Evolutionary conservation across 306 rosid species (phyloP), one percentile per base, ranked within the genome.

Genomic region (Hippophae rhamnoides): DNA sequence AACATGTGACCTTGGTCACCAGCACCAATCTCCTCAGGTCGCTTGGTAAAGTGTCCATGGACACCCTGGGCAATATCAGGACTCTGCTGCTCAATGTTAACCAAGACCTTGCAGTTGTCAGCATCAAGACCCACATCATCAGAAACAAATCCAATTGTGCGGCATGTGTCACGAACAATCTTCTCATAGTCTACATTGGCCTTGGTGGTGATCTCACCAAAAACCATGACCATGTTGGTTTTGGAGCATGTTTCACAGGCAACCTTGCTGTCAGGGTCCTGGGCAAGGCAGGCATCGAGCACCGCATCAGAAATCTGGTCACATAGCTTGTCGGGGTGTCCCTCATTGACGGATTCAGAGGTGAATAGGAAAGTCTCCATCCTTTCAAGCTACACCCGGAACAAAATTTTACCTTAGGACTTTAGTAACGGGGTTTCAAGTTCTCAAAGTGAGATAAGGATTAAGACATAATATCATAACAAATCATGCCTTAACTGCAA

Each of bases 1-100:
- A 93, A 93, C 99, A 93, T 93, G 76, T 88, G 99, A 63, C 99
- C 99, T 71, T 93, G 99, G 74, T 93, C 99, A 74, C 99, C 99
- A 51, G 99, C 99, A 65, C 99, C 99, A 51, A 93, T 85, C 75
- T 93, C 99, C 86, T 93, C 99, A 0, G 99, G 99, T 70, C 89
- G 86, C 90, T 88, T 93, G 78, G 99, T 88, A 43, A 93, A 93
- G 86, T 93, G 99, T 25, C 99, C 99, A 5, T 93, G 99, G 61
- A 93, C 99, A 77, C 99, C 99, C 72, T 93, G 99, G 54, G 99
- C 99, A 65, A 93, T 93, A 77, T 93, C 99, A 43, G 99, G 99
- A 71, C 99, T 93, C 81, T 93, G 99, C 70, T 93, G 99, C 85
- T 93, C 99, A 68, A 93, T 93, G 88, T 93, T 88, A 41, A 93